Evolutionary conservation across 768 basidiomycete species (phyloP).

Genomic region (Pholiota molesta): DNA sequence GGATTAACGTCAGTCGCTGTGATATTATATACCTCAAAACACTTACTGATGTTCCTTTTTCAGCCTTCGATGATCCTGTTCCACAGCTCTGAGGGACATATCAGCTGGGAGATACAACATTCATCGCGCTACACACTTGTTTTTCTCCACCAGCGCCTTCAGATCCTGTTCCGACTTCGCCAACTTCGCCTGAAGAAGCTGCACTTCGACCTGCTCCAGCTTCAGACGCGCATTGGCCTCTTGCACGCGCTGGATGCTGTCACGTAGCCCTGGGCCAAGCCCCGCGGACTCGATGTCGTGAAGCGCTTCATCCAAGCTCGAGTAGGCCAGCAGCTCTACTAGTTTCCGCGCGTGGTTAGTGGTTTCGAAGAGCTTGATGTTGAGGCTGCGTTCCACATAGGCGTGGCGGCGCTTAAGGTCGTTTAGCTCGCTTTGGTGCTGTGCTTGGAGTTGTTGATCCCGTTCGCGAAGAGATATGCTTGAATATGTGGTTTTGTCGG

Average conservation of each 20-base stretch:
- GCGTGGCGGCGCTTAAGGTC: conserved; percentile 32
- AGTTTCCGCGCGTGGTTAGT: conserved; percentile 39
- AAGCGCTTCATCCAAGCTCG: conserved; percentile 45
- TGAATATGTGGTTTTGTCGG: conserved; percentile 24
- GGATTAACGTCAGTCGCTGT: not conserved
- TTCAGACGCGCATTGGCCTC: conserved; percentile 32
- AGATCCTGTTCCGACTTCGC: conserved; percentile 28
- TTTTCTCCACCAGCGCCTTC: conserved; percentile 20
- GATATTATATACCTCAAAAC: not conserved
- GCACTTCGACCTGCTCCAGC: conserved; percentile 25
- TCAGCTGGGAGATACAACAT: not conserved
- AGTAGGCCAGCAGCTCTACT: conserved; percentile 47
- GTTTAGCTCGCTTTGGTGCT: conserved; percentile 34
- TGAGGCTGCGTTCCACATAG: conserved; percentile 18
- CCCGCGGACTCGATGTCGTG: conserved; percentile 40
- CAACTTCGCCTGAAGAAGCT: conserved; percentile 23
- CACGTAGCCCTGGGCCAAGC: conserved; percentile 34
- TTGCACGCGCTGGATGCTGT: conserved; percentile 37
- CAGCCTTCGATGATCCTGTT: not conserved
- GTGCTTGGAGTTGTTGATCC: conserved; percentile 38
- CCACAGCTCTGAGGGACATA: not conserved
- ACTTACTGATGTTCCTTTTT: conserved; percentile 14
- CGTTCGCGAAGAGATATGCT: conserved; percentile 37
- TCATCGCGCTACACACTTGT: not conserved
- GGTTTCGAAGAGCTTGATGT: conserved; percentile 37